These are phyloP conservation scores for Wickerhamomyces ciferrii DNA, from an alignment of 805 yeast species.

Conservation along the genomic window DNA sequence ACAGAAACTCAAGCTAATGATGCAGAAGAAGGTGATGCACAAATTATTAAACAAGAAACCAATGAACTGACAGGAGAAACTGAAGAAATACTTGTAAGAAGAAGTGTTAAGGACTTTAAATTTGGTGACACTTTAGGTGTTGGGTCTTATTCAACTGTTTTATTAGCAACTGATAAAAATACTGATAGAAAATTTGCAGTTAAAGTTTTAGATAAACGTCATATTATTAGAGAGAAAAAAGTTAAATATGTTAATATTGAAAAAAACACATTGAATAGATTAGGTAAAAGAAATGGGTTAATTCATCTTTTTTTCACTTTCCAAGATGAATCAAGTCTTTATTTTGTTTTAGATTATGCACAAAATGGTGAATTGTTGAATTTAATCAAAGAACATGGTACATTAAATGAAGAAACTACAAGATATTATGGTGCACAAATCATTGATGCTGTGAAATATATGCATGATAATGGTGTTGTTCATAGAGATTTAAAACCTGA, in stretches of 20 bases:
- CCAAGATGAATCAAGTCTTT: conserved; percentile 69
- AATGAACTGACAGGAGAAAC: conserved; percentile 44
- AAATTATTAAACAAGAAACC: conserved; percentile 36
- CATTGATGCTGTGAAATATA: conserved; percentile 63
- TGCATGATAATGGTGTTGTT: conserved; percentile 72
- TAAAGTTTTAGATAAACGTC: conserved; percentile 70
- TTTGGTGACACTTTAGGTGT: conserved; percentile 89
- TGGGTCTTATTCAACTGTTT: conserved; percentile 94
- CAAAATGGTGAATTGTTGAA: conserved; percentile 72
- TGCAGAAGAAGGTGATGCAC: conserved; percentile 51
- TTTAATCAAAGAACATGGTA: conserved; percentile 62
- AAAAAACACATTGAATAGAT: conserved; percentile 69
- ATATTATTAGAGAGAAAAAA: conserved; percentile 74
- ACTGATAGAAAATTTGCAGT: conserved; percentile 75
- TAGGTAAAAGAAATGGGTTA: conserved; percentile 56
- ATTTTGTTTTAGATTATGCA: conserved; percentile 75
- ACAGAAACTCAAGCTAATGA: conserved; percentile 7
- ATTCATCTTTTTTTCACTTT: conserved; percentile 71
- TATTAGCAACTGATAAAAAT: conserved; percentile 76
- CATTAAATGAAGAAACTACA: conserved; percentile 64
- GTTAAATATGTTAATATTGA: conserved; percentile 83
- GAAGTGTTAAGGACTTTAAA: conserved; percentile 75
- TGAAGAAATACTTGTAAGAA: conserved; percentile 44
- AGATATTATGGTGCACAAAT: conserved; percentile 69
- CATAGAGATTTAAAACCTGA: conserved; percentile 86